Evolutionary conservation across 495 filamentous ascomycete genomes (phyloP).

Genomic region (Margaritispora aquatica): DNA sequence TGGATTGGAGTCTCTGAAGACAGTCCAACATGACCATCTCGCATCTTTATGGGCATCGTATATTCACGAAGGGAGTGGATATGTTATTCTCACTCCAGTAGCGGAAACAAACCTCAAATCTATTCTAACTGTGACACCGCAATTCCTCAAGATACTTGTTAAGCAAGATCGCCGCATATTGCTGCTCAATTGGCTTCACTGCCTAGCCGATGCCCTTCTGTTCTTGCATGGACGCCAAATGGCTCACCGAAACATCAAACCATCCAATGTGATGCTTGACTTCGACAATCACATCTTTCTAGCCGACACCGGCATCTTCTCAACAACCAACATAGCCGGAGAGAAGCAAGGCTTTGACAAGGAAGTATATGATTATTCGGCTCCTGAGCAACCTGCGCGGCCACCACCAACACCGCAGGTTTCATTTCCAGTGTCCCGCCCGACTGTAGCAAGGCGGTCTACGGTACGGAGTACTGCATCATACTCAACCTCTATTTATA

Average conservation of each 20-base stretch:
- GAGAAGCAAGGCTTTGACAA: slow-evolving; percentile 51
- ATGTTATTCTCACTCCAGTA: slow-evolving; percentile 67
- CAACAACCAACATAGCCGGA: slow-evolving; percentile 42
- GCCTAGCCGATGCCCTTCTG: slow-evolving; percentile 69
- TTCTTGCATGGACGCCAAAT: slow-evolving; percentile 70
- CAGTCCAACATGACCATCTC: slow-evolving; percentile 71
- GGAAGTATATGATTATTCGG: slow-evolving; percentile 82
- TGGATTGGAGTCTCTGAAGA: slow-evolving; percentile 57
- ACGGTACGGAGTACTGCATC: slow-evolving; percentile 12
- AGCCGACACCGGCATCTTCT: slow-evolving; percentile 60
- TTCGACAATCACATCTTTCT: slow-evolving; percentile 64
- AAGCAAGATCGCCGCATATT: slow-evolving; percentile 65
- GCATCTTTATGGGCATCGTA: slow-evolving; percentile 80
- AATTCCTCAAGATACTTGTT: slow-evolving; percentile 59
- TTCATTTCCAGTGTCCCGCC: slow-evolving; percentile 39
- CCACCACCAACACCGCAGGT: slow-evolving; percentile 11
- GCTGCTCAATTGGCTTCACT: slow-evolving; percentile 83
- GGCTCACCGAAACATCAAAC: slow-evolving; percentile 73
- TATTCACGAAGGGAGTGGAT: slow-evolving; percentile 62
- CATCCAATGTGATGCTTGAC: slow-evolving; percentile 76
- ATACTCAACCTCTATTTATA: slow-evolving; percentile 5
- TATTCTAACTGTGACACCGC: slow-evolving; percentile 65
- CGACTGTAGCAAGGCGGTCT: slow-evolving; percentile 18
- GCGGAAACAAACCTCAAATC: slow-evolving; percentile 71
- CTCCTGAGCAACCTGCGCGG: slow-evolving; percentile 67